Evolutionary conservation across 1,139 yeast genomes (phyloP), one percentile per base, ranked within the genome.

Genomic region (Trichomonascaceae sp.): DNA sequence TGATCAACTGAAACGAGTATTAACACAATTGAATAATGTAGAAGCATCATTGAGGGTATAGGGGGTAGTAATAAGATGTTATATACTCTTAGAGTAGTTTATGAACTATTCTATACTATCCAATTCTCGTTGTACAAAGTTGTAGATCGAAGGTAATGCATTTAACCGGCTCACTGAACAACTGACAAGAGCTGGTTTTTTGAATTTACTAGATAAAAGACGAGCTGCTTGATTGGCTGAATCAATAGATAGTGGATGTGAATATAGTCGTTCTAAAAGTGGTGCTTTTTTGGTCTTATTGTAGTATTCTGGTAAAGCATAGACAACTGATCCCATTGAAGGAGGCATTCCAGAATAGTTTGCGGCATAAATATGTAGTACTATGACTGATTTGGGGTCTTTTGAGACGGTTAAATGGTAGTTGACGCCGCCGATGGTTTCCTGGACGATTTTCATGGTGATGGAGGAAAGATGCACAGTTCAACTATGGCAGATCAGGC

Each of bases 291-390:
- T 45, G 19, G 43, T 10, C 17, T 44, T 44, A 22, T 44, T 32
- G 24, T 47, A 24, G 13, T 58, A 57, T 36, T 47, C 19, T 7
- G 60, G 58, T 12, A 61, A 30, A 6, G 61, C 61, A 49, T 60
- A 61, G 6, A 61, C 62, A 53, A 60, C 48, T 8, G 57, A 55
- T n/a, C 67, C 66, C 63, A 61, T 59, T 15, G 64, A 59, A 24
- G 56, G 55, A 19, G 54, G 53, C 19, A 17, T 36, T 1, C 43
- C 20, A 2, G 55, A 43, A n/a, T 43, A 38, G 5, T 53, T 46
- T 4, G 41, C 53, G n/a, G 52, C 18, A 9, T 55, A 49, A 10
- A 57, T 46, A 27, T 39, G 51, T n/a, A 57, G 39, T 1, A 54
- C 50, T 13, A 57, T 49, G 13, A 50, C 53, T 1, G 57, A 55